A percentile compares a stretch with the other conserved stretches of the same genome.
Conservation (phyloP, 129 eudicot species). For the Tanacetum coccineum region DNA sequence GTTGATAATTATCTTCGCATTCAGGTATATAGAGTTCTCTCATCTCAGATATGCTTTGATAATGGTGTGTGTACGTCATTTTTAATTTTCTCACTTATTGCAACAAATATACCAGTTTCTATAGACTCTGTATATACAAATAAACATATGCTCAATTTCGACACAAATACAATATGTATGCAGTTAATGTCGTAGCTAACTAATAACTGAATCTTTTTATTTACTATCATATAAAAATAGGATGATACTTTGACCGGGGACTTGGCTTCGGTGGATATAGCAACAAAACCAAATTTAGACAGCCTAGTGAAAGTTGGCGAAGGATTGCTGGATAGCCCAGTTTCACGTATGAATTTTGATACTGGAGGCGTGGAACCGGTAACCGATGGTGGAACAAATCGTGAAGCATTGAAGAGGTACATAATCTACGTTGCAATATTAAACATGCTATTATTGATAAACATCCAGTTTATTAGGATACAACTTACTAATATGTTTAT, state of each 20-base stretch:
- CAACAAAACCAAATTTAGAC: slow-evolving; percentile 40
- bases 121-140: no score
- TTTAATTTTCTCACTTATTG: no score
- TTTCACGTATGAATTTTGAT: slow-evolving; percentile 31
- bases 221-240: slow-evolving; percentile 11
- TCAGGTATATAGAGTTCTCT: slow-evolving; percentile 35
- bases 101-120: no score
- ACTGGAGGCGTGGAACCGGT: slow-evolving; percentile 28
- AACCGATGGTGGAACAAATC: slow-evolving; percentile 34
- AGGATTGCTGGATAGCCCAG: slow-evolving; percentile 37
- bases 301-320: slow-evolving; percentile 36
- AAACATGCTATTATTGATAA: no score
- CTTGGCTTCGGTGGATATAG: slow-evolving; percentile 22
- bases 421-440: not conserved
- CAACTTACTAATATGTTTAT: not conserved
- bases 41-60: not conserved
- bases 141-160: no score
- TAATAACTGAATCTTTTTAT: no score
- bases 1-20: slow-evolving; percentile 40
- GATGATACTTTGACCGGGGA: slow-evolving; percentile 45
- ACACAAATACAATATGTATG: no score
- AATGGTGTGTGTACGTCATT: not conserved
- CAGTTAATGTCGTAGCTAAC: no score
- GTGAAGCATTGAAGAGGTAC: slow-evolving; percentile 42
- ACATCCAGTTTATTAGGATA: not conserved